Conservation (phyloP, 768 basidiomycete species). For the Psilocybe sp. region DNA sequence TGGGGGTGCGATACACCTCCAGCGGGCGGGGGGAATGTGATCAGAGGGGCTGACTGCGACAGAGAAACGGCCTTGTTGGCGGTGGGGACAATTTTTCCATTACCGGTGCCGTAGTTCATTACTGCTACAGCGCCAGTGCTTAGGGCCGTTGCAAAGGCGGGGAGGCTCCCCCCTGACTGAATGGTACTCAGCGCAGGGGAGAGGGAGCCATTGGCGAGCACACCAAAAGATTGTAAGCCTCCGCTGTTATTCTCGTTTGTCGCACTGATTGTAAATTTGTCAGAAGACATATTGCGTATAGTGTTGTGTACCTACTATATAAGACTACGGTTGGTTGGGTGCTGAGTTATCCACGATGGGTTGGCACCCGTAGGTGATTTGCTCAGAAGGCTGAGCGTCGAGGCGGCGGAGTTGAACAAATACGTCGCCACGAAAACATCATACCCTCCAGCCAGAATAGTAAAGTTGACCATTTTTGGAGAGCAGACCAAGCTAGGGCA, state of each 20-base stretch:
- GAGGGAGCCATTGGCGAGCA: conserved; percentile 42
- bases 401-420: conserved; percentile 51
- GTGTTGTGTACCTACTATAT: conserved; percentile 50
- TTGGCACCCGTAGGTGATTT: conserved; percentile 49
- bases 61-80: conserved; percentile 25
- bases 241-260: conserved; percentile 58
- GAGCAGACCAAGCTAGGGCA: conserved; percentile 5
- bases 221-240: conserved; percentile 55
- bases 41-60: conserved; percentile 27
- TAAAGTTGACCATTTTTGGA: conserved; percentile 58
- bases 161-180: conserved; percentile 46
- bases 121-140: conserved; percentile 58
- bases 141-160: conserved; percentile 49
- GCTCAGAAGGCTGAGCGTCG: conserved; percentile 42
- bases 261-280: conserved; percentile 38
- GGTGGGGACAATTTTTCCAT: conserved; percentile 39
- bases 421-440: conserved; percentile 61
- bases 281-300: background rate
- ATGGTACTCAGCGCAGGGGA: conserved; percentile 43
- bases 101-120: conserved; percentile 57
- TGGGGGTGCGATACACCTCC: conserved; percentile 61
- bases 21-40: conserved; percentile 50
- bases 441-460: conserved; percentile 68
- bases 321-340: conserved; percentile 55
- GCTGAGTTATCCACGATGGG: conserved; percentile 59